phyloP scores from a whole-genome alignment of 352 stramenopile species.

The Phytopythium mirpurense region DNA sequence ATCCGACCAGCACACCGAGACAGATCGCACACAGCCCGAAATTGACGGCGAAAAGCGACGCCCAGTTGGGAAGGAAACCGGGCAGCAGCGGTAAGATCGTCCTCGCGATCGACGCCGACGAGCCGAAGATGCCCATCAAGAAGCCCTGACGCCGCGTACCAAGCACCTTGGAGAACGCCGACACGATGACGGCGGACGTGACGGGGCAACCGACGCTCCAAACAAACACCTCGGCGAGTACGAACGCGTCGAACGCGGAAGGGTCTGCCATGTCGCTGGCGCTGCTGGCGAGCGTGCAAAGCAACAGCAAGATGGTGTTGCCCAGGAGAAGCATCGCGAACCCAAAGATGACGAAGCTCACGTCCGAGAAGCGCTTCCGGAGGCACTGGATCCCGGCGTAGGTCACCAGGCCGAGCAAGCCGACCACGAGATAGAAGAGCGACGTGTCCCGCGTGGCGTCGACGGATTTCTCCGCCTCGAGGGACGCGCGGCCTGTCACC shows the following conservation, averaged over 20 bases:
- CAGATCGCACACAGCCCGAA: conserved; percentile 34
- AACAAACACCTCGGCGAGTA: conserved; percentile 40
- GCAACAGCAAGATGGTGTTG: conserved; percentile 34
- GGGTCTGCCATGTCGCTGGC: not conserved
- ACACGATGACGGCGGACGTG: conserved; percentile 45
- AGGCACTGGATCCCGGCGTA: conserved; percentile 31
- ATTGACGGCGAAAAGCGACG: conserved; percentile 37
- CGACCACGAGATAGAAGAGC: conserved; percentile 47
- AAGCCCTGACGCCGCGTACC: conserved; percentile 41
- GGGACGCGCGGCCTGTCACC: conserved; percentile 27
- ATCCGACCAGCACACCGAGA: conserved; percentile 28
- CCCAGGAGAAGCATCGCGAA: conserved; percentile 40
- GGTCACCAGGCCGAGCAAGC: conserved; percentile 42
- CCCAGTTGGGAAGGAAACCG: conserved; percentile 36
- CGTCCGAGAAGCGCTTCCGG: conserved; percentile 31
- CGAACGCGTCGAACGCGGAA: conserved; percentile 26
- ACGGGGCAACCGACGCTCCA: conserved; percentile 63
- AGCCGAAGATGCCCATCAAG: conserved; percentile 60
- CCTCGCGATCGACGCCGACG: conserved; percentile 43
- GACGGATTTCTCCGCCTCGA: conserved; percentile 16
- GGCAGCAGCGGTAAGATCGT: conserved; percentile 58
- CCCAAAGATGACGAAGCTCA: conserved; percentile 38
- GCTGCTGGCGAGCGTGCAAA: conserved; percentile 14
- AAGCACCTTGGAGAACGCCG: conserved; percentile 54
- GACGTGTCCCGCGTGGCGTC: conserved; percentile 26